These are phyloP conservation scores for Gymnopilus junonius DNA, from an alignment of 768 basidiomycete genomes.

Conservation along the genomic window DNA sequence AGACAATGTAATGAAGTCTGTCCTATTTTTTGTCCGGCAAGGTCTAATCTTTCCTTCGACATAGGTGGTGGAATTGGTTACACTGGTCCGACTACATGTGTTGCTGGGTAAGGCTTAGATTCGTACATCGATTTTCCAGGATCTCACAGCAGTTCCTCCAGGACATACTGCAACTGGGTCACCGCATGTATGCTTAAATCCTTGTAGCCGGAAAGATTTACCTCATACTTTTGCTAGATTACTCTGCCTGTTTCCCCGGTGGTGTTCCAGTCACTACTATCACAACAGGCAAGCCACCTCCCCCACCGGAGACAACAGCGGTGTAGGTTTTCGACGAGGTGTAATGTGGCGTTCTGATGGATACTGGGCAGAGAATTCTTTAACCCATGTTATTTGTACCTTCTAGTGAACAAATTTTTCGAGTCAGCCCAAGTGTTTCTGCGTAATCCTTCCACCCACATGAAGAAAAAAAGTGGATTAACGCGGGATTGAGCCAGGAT, in stretches of 20 bases:
- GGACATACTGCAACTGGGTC: background rate
- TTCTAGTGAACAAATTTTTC: no score
- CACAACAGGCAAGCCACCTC: background rate
- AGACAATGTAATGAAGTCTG: background rate
- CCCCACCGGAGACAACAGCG: background rate
- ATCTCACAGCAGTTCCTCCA: background rate
- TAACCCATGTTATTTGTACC: no score
- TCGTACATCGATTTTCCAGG: no score
- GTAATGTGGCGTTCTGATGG: no score
- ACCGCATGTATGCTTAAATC: background rate
- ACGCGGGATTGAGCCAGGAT: no score
- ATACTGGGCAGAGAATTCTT: no score
- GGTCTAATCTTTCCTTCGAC: background rate
- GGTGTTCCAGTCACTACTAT: background rate
- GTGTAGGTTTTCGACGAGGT: no score
- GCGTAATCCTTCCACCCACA: background rate
- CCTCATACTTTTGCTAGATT: background rate
- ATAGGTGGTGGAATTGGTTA: background rate
- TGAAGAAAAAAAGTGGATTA: no score
- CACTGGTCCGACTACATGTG: background rate
- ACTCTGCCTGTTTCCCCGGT: slow-evolving; percentile 1
- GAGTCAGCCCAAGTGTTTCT: no score
- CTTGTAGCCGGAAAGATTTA: background rate
- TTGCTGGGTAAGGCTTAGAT: background rate
- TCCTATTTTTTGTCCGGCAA: background rate